These are phyloP conservation scores for Saitozyma podzolica DNA, from an alignment of 768 basidiomycete genomes.

Conservation along the genomic window DNA sequence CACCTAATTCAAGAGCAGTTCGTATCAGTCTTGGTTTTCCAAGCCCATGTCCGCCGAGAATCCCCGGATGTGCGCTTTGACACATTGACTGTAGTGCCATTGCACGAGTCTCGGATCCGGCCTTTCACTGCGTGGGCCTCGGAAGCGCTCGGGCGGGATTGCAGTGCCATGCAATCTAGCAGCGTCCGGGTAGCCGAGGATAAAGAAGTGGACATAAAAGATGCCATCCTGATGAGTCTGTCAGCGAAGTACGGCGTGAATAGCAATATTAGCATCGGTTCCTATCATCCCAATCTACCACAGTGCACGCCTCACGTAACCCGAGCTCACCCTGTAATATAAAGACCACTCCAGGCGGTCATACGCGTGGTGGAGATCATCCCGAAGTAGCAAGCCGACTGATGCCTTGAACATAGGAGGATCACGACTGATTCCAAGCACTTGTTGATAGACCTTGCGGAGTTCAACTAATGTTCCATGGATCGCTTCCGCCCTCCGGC, in stretches of 20 bases:
- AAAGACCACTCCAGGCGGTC: constrained; percentile 6
- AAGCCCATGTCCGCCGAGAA: constrained; percentile 2
- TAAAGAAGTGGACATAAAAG: constrained; percentile 16
- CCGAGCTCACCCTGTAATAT: not conserved
- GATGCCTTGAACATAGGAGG: constrained; percentile 6
- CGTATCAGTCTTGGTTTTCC: too few species aligned
- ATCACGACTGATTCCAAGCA: not conserved
- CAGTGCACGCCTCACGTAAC: too few species aligned
- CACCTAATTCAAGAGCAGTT: too few species aligned
- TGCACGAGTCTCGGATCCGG: constrained; percentile 1
- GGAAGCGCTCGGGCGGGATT: constrained; percentile 2
- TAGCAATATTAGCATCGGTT: too few species aligned
- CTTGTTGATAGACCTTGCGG: constrained; percentile 10
- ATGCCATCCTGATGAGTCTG: constrained; percentile 9
- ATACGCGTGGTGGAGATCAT: constrained; percentile 15
- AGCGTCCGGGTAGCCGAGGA: constrained; percentile 1
- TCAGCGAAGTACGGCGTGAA: too few species aligned
- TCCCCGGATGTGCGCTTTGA: constrained; percentile 11
- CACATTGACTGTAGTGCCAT: constrained; percentile 14
- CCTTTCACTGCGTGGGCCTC: not conserved
- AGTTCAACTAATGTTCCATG: too few species aligned
- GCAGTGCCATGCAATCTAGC: constrained; percentile 3
- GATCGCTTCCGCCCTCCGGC: not conserved
- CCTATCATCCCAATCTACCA: too few species aligned
- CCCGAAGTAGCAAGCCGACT: constrained; percentile 5